These are phyloP conservation scores for Claviceps maximensis DNA, from an alignment of 2,329 filamentous ascomycete species.

Conservation along the genomic window DNA sequence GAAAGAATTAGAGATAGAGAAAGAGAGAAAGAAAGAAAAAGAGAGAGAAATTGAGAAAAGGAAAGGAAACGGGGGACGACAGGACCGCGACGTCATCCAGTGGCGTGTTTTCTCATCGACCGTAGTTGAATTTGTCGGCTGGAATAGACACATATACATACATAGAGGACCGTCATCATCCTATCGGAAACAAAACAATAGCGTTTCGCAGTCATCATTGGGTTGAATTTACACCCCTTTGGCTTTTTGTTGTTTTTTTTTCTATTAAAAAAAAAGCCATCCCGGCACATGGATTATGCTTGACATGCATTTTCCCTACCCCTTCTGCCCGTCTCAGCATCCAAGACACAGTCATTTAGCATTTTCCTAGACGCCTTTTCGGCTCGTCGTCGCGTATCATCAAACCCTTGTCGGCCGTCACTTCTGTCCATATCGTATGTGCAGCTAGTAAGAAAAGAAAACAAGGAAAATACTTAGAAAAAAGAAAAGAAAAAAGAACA, in stretches of 20 bases:
- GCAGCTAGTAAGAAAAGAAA: conserved; percentile 4
- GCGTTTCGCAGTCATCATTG: not conserved
- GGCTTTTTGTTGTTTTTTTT: not conserved
- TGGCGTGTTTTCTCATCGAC: too few species aligned
- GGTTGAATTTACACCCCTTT: not conserved
- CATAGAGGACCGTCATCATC: not conserved
- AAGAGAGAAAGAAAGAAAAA: too few species aligned
- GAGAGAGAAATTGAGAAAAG: not conserved
- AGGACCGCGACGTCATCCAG: too few species aligned
- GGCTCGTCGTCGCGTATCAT: conserved; percentile 8
- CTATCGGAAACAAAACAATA: not conserved
- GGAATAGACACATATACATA: not conserved
- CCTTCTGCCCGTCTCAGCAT: not conserved
- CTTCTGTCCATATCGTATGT: conserved; percentile 3
- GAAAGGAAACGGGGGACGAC: too few species aligned
- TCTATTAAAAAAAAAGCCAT: not conserved
- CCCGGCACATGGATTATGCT: not conserved
- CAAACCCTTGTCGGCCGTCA: conserved; percentile 7
- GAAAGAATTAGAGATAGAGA: not conserved
- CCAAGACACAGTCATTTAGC: not conserved
- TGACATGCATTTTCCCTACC: not conserved
- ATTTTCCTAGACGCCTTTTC: conserved; percentile 1
- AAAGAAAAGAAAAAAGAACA: not conserved
- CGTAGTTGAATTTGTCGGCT: not conserved
- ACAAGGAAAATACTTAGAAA: not conserved